Conservation (phyloP, 164 flowering plant genomes). For the Piper betle region DNA sequence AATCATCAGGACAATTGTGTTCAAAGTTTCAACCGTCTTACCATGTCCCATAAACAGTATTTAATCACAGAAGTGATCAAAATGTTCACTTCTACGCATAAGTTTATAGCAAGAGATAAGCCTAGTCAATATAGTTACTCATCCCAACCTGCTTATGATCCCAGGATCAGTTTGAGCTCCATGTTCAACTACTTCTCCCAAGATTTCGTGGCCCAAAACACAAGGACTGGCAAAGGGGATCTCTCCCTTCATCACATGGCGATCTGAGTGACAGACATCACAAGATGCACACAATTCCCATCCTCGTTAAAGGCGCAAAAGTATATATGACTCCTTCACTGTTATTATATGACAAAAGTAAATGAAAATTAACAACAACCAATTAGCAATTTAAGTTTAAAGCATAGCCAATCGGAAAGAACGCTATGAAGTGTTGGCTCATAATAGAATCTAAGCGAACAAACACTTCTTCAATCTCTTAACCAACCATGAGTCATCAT, state of each 20-base stretch:
- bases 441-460: not conserved
- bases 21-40: not conserved
- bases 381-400: too few relatives aligned
- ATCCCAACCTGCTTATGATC: slow-evolving; percentile 42
- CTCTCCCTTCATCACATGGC: slow-evolving; percentile 96
- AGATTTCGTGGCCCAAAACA: slow-evolving; percentile 92
- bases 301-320: slow-evolving; percentile 14
- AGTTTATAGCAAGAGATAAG: not conserved
- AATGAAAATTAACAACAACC: too few relatives aligned
- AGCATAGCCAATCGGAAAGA: too few relatives aligned
- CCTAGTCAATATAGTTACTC: not conserved
- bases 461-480: too few relatives aligned
- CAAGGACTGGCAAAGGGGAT: slow-evolving; percentile 91
- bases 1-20: not conserved
- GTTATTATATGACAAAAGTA: too few relatives aligned
- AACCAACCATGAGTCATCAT: too few relatives aligned
- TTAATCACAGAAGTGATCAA: not conserved
- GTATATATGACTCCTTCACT: slow-evolving; percentile 19
- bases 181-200: slow-evolving; percentile 94
- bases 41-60: not conserved
- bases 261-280: slow-evolving; percentile 98
- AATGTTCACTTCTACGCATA: slow-evolving; percentile 7
- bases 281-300: slow-evolving; percentile 45
- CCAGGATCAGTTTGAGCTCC: slow-evolving; percentile 62
- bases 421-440: slow-evolving; percentile 3